A percentile compares a stretch with the other conserved stretches of the same genome.
Conservation (phyloP, 495 filamentous ascomycete species). For the Tetracladium marchalianum region DNA sequence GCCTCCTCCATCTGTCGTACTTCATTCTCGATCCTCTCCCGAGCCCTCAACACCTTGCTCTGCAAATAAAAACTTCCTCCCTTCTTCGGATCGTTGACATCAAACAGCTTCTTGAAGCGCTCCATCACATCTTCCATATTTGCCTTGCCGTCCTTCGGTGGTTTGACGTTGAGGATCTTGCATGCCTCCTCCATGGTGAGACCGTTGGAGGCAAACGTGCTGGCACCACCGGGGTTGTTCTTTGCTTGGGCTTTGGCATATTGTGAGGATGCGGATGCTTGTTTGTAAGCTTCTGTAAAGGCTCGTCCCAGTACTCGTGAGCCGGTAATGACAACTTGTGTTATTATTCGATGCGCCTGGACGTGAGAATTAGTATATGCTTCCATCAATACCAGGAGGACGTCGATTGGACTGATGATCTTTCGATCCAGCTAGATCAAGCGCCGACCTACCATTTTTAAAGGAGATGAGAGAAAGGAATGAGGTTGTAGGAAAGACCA, state of each 20-base stretch:
- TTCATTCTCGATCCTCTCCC: slow-evolving; percentile 88
- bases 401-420: background rate
- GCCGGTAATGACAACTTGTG: slow-evolving; percentile 84
- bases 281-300: slow-evolving; percentile 82
- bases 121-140: slow-evolving; percentile 69
- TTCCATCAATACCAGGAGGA: background rate
- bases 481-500: background rate
- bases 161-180: slow-evolving; percentile 94
- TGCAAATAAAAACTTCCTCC: slow-evolving; percentile 97
- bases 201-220: slow-evolving; percentile 49
- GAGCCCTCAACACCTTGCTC: slow-evolving; percentile 85
- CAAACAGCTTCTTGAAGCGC: slow-evolving; percentile 91
- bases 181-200: slow-evolving; percentile 93
- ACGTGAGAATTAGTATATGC: background rate
- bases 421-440: too few relatives aligned
- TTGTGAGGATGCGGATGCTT: slow-evolving; percentile 77
- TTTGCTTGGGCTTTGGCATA: slow-evolving; percentile 60
- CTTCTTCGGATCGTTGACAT: slow-evolving; percentile 85
- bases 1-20: slow-evolving; percentile 42
- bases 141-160: slow-evolving; percentile 65
- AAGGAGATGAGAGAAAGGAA: background rate
- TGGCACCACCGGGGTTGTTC: slow-evolving; percentile 33
- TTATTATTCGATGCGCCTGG: slow-evolving; percentile 90
- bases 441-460: background rate
- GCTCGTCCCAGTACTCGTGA: slow-evolving; percentile 85